Conservation (phyloP, 345 rosid species). For the Salix suchowensis region DNA sequence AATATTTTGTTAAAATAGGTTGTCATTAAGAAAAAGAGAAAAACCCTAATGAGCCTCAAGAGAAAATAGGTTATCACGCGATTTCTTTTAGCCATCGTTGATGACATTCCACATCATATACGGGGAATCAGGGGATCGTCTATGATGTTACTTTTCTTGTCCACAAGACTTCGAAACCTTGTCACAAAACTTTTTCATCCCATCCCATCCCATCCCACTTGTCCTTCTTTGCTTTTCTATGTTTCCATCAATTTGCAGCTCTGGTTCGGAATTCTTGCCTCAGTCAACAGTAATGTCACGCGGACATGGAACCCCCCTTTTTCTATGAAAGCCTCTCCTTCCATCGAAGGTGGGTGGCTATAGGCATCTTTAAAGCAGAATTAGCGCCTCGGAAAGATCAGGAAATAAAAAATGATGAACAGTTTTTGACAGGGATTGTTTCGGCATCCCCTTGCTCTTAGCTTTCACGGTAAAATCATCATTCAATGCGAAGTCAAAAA, state of each 20-base stretch:
- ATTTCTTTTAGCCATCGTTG: not conserved
- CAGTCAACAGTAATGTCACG: not conserved
- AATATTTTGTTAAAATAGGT: too few relatives aligned
- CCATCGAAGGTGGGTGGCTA: not conserved
- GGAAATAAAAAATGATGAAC: not conserved
- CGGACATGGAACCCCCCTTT: not conserved
- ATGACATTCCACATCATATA: not conserved
- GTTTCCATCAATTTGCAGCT: not conserved
- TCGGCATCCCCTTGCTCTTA: not conserved
- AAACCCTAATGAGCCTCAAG: too few relatives aligned
- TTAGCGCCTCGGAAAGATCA: not conserved
- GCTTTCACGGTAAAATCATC: not conserved
- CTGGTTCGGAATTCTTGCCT: not conserved
- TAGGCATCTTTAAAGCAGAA: conserved; percentile 1
- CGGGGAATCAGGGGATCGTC: not conserved
- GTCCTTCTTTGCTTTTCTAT: not conserved
- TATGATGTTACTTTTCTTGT: not conserved
- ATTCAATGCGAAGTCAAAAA: not conserved
- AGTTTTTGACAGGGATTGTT: not conserved
- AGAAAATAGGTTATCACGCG: not conserved
- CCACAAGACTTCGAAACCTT: not conserved
- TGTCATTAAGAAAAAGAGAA: not conserved
- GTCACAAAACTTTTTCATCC: not conserved
- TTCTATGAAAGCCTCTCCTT: not conserved
- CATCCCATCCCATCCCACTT: not conserved